Evolutionary conservation across 768 basidiomycete genomes (phyloP).

Genomic region (Butyriboletus loyo): DNA sequence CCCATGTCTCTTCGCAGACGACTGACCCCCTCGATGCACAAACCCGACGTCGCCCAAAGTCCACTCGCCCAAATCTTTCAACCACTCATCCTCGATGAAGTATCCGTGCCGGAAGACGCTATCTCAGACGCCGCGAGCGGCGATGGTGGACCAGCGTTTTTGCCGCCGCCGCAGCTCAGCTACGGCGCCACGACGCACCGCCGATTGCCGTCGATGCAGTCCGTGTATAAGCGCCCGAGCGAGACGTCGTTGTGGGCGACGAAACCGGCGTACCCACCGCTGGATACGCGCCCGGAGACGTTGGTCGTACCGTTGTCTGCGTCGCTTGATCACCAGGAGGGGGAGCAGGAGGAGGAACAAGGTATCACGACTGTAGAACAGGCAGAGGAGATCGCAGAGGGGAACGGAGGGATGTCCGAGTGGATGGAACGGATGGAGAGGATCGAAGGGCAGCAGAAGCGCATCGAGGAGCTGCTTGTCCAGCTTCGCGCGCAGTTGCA

Average conservation of each 20-base stretch:
- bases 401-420: slow-evolving; percentile 24
- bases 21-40: slow-evolving; percentile 17
- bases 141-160: slow-evolving; percentile 3
- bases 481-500: slow-evolving; percentile 26
- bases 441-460: slow-evolving; percentile 44
- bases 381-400: slow-evolving; percentile 26
- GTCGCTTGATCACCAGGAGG: slow-evolving; percentile 25
- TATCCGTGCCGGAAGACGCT: slow-evolving; percentile 34
- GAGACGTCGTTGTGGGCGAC: slow-evolving; percentile 8
- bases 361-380: slow-evolving; percentile 25
- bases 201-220: slow-evolving; percentile 35
- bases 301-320: slow-evolving; percentile 20
- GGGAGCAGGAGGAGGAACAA: neutral
- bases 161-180: slow-evolving; percentile 22
- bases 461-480: slow-evolving; percentile 47
- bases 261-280: slow-evolving; percentile 7
- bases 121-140: slow-evolving; percentile 12
- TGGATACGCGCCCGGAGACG: slow-evolving; percentile 26
- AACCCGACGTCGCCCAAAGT: slow-evolving; percentile 32
- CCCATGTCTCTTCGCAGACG: slow-evolving; percentile 20
- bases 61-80: slow-evolving; percentile 77
- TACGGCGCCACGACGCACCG: slow-evolving; percentile 42
- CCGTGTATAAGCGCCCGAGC: slow-evolving; percentile 12
- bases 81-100: slow-evolving; percentile 57
- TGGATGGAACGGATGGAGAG: slow-evolving; percentile 36